phyloP scores from a whole-genome alignment of 129 eudicot species.

The Saussurea involucrata region DNA sequence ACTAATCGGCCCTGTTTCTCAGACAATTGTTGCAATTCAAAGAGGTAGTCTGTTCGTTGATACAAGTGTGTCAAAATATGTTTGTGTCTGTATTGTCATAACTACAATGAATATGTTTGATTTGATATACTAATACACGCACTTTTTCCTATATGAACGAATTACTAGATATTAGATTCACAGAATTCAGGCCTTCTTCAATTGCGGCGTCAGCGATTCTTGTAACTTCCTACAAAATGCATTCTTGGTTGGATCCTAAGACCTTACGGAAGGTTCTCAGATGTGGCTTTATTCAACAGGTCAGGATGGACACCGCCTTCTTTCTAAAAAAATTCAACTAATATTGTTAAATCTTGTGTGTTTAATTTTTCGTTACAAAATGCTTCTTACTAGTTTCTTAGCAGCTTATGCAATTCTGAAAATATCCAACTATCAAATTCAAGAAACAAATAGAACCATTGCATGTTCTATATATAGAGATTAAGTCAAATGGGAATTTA shows the following conservation, averaged over 20 bases:
- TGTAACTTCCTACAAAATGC: background rate
- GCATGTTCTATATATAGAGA: background rate
- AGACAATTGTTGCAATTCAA: background rate
- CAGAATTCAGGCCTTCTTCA: conserved; percentile 20
- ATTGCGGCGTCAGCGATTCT: conserved; percentile 18
- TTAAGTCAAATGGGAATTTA: background rate
- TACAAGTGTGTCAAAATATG: no score
- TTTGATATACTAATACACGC: background rate
- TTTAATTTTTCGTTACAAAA: no score
- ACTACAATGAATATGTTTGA: background rate
- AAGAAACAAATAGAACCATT: background rate
- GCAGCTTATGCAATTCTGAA: background rate
- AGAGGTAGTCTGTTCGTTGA: conserved; percentile 2
- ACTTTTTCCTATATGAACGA: background rate
- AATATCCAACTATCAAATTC: background rate
- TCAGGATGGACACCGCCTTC: background rate
- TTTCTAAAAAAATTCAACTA: background rate
- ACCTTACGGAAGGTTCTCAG: background rate
- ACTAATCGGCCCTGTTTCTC: background rate
- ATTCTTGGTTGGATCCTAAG: background rate
- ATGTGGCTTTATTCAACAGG: background rate
- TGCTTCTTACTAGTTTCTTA: background rate
- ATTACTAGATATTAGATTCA: conserved; percentile 10
- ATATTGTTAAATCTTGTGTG: no score
- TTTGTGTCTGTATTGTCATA: no score